phyloP scores from a whole-genome alignment of 1,284 basidiomycete species.

The Sanguinoderma infundibulare region DNA sequence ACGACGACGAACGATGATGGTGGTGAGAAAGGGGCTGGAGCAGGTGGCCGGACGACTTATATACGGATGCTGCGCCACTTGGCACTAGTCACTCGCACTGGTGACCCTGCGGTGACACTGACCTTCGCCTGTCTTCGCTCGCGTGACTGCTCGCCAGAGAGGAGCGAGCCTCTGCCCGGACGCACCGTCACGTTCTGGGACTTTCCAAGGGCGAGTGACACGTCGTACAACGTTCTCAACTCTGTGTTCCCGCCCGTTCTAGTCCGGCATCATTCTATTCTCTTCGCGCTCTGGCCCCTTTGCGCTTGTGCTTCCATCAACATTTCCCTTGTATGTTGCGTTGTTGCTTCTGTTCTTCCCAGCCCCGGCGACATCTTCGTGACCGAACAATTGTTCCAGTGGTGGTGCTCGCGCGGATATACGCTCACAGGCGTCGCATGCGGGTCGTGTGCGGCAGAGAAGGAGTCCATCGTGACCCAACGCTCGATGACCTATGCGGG shows the following conservation, averaged over 20 bases:
- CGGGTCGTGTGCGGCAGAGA: slow-evolving; percentile 8
- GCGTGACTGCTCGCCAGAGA: slow-evolving; percentile 20
- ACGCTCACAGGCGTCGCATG: not conserved
- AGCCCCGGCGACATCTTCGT: not conserved
- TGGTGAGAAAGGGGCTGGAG: slow-evolving; percentile 5
- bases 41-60: not conserved
- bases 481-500: slow-evolving; percentile 28
- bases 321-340: not conserved
- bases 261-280: slow-evolving; percentile 17
- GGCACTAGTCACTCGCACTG: not conserved
- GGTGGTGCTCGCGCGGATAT: not conserved
- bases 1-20: not conserved
- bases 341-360: not conserved
- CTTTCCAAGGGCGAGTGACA: slow-evolving; percentile 16
- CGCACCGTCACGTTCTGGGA: slow-evolving; percentile 21
- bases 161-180: slow-evolving; percentile 13
- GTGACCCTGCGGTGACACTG: too few relatives aligned
- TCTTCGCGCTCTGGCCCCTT: slow-evolving; percentile 2
- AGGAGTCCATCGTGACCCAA: slow-evolving; percentile 10
- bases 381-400: not conserved
- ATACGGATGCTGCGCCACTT: slow-evolving; percentile 21
- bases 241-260: slow-evolving; percentile 22
- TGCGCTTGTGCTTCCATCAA: not conserved
- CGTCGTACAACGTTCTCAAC: not conserved
- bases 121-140: slow-evolving; percentile 15